phyloP scores from a whole-genome alignment of 441 rosid genomes.

The Euphorbia neoarborescens region DNA sequence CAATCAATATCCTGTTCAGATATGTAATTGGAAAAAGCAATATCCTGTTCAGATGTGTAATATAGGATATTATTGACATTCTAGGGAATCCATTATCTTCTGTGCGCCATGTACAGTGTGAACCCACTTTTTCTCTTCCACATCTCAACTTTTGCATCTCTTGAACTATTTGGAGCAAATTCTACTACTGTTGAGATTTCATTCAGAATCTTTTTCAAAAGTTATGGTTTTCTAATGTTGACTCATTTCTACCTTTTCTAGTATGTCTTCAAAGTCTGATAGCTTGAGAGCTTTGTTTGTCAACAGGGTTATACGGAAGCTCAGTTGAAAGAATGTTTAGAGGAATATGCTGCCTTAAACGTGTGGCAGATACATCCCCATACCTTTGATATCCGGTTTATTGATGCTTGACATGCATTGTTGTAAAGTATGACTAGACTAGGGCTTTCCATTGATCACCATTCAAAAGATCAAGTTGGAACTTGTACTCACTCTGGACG shows the following conservation, averaged over 20 bases:
- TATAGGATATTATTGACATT: background rate
- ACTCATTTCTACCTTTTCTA: background rate
- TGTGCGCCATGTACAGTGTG: background rate
- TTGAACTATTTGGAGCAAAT: background rate
- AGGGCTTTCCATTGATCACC: background rate
- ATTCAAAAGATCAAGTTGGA: background rate
- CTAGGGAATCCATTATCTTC: background rate
- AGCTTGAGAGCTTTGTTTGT: slow-evolving; percentile 21
- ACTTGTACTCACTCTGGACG: background rate
- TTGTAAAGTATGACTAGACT: slow-evolving; percentile 9
- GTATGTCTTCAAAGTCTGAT: background rate
- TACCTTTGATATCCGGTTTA: slow-evolving; percentile 89
- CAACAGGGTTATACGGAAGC: slow-evolving; percentile 97
- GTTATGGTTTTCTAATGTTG: background rate
- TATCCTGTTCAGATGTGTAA: too few relatives aligned
- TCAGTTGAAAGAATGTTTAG: slow-evolving; percentile 92
- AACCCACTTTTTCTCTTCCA: background rate
- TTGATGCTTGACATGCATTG: slow-evolving; percentile 36
- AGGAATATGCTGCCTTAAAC: slow-evolving; percentile 91
- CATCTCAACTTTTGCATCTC: background rate
- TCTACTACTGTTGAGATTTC: background rate
- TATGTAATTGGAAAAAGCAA: background rate
- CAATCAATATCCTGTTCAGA: background rate
- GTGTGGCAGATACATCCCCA: slow-evolving; percentile 97
- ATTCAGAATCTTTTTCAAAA: background rate